Base-by-base conservation (phyloP, 805 yeast species). In the Ogataea pini region DNA sequence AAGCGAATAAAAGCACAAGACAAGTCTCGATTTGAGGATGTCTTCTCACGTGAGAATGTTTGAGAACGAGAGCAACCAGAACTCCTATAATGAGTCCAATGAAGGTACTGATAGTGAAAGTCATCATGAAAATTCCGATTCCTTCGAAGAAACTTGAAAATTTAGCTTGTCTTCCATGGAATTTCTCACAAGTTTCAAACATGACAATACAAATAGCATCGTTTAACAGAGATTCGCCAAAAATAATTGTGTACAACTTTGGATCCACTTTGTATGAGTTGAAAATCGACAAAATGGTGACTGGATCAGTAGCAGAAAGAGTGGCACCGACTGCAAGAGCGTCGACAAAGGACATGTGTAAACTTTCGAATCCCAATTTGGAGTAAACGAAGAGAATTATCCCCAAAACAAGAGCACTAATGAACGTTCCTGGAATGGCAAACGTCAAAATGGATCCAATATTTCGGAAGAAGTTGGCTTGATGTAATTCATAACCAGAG, bases 191-290 rank as follows among this genome's bases (percentile, higher is more conserved):
- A 0, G 99, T 94, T 71, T 94, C 99, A 72, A 94, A 94, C 96
- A 94, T 92, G 59, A 94, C 99, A 65, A 94, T 94, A 56, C 97
- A 90, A 51, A 94, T 95, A 31, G 99, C 99, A 72, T 94, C 99
- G 65, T 94, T 94, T 54, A 94, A 73, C 50, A 94, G 73, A 3
- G 97, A 88, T 69, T 94, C 99, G 42, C 99, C 99, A 67, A 94
- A 92, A 54, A 94, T 95, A 53, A 94, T 90, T 20, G 99, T 95
- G 72, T 95, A 94, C 41, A 94, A 75, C 68, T 95, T 94, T 9
- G 99, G 99, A 67, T 94, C 99, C 29, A 94, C 99, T 69, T 92
- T 91, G 71, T 94, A 94, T 12, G 98, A 94, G 64, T 92, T 94
- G 76, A 94, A 94, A 51, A 94, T 94, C 12, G 98, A 90, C 57